These are phyloP conservation scores for Haplosporangium sp. DNA, from an alignment of 371 early-diverging fungal species.

Conservation along the genomic window DNA sequence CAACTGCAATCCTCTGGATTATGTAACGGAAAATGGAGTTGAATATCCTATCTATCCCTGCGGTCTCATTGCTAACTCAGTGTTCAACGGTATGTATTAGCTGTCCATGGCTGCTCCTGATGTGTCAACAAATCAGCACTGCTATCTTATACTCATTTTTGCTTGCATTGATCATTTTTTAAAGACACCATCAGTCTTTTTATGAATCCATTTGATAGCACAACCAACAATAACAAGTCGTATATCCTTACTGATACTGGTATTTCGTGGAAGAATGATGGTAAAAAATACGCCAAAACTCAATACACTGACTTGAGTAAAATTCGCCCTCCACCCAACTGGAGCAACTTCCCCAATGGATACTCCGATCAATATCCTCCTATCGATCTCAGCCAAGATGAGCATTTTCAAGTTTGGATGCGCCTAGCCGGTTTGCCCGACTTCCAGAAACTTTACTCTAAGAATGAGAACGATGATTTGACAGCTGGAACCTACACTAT, in stretches of 20 bases:
- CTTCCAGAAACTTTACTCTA: slow-evolving; percentile 96
- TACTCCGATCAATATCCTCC: slow-evolving; percentile 72
- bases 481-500: slow-evolving; percentile 74
- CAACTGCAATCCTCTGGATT: slow-evolving; percentile 32
- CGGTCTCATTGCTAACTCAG: slow-evolving; percentile 97
- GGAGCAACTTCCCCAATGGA: slow-evolving; percentile 74
- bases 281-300: slow-evolving; percentile 74
- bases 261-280: slow-evolving; percentile 94
- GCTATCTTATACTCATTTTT: not conserved
- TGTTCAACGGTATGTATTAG: slow-evolving; percentile 67
- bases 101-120: not conserved
- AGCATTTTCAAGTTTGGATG: slow-evolving; percentile 99
- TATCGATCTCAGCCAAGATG: slow-evolving; percentile 77
- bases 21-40: slow-evolving; percentile 25
- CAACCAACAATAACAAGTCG: slow-evolving; percentile 29
- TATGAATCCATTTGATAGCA: slow-evolving; percentile 28
- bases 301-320: slow-evolving; percentile 61
- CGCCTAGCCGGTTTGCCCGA: slow-evolving; percentile 94
- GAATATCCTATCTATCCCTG: slow-evolving; percentile 91
- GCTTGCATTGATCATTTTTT: not conserved
- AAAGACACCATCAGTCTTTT: slow-evolving; percentile 50
- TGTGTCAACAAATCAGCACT: not conserved
- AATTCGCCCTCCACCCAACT: slow-evolving; percentile 86
- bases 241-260: slow-evolving; percentile 71
- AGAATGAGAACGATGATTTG: slow-evolving; percentile 69